phyloP scores from a whole-genome alignment of 78 protist species.

The Dictyostelium intermedium region DNA sequence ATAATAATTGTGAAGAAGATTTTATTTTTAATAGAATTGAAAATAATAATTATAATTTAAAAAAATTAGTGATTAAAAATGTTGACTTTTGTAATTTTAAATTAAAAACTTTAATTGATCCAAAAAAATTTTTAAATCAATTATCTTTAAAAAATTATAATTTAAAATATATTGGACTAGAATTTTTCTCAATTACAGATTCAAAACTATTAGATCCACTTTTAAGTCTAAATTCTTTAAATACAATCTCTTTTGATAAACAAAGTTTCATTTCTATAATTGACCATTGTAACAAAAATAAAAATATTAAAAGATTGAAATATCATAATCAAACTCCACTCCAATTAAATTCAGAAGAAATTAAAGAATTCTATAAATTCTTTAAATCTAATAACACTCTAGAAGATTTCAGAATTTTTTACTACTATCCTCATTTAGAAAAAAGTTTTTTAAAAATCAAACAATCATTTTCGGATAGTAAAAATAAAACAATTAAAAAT shows the following conservation, averaged over 20 bases:
- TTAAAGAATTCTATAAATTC: background rate
- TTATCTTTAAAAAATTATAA: background rate
- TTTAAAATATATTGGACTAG: background rate
- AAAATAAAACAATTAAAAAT: background rate
- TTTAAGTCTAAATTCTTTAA: background rate
- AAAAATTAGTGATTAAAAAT: background rate
- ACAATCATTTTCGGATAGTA: background rate
- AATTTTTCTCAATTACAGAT: background rate
- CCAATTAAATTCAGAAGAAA: background rate
- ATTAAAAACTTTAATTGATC: background rate
- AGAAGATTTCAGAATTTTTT: background rate
- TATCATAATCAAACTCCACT: background rate
- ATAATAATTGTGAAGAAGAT: background rate
- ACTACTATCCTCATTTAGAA: background rate
- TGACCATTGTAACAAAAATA: background rate
- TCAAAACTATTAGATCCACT: background rate
- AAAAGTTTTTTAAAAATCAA: background rate
- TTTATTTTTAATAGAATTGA: background rate
- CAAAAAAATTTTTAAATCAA: background rate
- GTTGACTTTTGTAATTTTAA: background rate
- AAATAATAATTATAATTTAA: background rate
- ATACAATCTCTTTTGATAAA: background rate
- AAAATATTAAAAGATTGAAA: background rate
- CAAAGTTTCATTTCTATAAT: background rate
- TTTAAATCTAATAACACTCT: background rate